A percentile compares a stretch with the other conserved stretches of the same genome.
Conservation (phyloP, 345 rosid genomes). For the Noccaea caerulescens region DNA sequence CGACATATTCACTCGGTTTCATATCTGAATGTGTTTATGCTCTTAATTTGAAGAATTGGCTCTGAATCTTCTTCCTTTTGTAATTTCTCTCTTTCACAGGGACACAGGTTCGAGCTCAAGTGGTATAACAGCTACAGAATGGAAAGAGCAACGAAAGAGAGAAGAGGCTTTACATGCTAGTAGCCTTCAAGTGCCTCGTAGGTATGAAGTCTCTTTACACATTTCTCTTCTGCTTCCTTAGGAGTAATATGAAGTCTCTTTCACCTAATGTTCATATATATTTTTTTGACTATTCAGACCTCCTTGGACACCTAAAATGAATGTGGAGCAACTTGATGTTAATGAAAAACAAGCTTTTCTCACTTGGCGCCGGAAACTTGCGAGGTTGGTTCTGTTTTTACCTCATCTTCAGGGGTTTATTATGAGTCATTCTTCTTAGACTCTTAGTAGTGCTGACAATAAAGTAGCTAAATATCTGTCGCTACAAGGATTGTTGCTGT, state of each 20-base stretch:
- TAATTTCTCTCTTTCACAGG: slow-evolving; percentile 43
- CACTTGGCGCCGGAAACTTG: slow-evolving; percentile 79
- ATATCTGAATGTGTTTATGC: neutral
- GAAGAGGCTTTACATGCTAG: slow-evolving; percentile 73
- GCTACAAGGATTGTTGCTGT: neutral
- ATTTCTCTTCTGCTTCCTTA: neutral
- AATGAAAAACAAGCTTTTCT: slow-evolving; percentile 71
- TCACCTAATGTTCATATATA: neutral
- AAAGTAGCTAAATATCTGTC: neutral
- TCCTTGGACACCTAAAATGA: slow-evolving; percentile 70
- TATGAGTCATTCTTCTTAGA: neutral
- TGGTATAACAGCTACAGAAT: slow-evolving; percentile 58
- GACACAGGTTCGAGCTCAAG: slow-evolving; percentile 60
- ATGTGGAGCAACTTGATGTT: slow-evolving; percentile 68
- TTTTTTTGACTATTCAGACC: slow-evolving; percentile 51
- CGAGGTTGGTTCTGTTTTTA: slow-evolving; percentile 52
- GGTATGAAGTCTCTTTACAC: slow-evolving; percentile 38
- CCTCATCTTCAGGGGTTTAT: neutral
- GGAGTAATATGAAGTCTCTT: neutral
- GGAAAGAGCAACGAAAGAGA: slow-evolving; percentile 61
- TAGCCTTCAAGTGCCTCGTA: slow-evolving; percentile 72
- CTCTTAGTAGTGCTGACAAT: neutral
- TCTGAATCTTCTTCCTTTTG: slow-evolving; percentile 1
- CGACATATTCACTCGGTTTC: no score
- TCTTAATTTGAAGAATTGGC: neutral